Conservation (phyloP, 768 basidiomycete species). For the Suillus clintonianus region DNA sequence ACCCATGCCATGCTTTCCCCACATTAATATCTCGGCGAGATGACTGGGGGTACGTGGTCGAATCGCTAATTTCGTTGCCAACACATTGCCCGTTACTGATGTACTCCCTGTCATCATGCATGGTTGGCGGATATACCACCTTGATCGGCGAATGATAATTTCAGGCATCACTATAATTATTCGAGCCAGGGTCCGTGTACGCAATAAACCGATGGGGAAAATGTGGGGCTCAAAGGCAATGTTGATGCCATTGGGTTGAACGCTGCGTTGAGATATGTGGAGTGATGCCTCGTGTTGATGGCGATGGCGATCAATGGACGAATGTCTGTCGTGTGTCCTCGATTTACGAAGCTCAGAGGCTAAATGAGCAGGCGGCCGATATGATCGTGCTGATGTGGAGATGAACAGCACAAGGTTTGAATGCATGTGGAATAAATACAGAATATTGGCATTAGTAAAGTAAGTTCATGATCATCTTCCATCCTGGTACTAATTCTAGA, state of each 20-base stretch:
- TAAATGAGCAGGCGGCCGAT: not conserved
- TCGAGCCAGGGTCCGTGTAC: not conserved
- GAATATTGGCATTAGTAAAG: conserved; percentile 1
- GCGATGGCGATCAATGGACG: not conserved
- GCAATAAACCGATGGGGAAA: not conserved
- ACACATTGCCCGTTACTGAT: not conserved
- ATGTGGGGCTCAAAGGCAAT: not conserved
- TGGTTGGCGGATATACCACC: not conserved
- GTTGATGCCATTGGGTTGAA: not conserved
- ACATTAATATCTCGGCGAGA: not conserved
- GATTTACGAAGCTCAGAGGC: not conserved
- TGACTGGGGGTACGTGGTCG: not conserved
- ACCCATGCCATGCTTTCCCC: not conserved
- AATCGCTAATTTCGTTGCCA: not conserved
- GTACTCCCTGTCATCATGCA: not conserved
- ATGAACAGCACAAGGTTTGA: not conserved
- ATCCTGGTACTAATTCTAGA: not conserved
- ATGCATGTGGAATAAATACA: not conserved
- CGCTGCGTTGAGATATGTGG: not conserved
- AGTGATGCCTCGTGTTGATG: not conserved
- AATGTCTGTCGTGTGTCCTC: not conserved
- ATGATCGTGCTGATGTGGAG: not conserved
- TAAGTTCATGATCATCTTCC: not conserved
- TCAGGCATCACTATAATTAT: not conserved
- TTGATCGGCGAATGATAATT: not conserved